phyloP scores from a whole-genome alignment of 2,329 filamentous ascomycete species.

The Clarireedia hainanense region DNA sequence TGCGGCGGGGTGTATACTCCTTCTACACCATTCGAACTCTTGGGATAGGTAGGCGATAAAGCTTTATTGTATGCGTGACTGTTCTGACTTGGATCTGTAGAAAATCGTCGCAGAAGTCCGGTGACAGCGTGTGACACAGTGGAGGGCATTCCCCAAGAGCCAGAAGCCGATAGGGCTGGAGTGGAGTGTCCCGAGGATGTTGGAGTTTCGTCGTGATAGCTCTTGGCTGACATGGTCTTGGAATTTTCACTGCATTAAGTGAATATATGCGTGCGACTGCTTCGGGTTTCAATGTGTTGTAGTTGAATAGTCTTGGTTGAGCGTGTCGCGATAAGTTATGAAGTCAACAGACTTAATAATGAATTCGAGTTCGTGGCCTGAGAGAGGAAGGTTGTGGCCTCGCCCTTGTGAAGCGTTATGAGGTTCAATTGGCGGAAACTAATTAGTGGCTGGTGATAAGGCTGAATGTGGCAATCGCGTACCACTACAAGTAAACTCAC shows the following conservation, averaged over 20 bases:
- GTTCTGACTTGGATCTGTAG: constrained; percentile 35
- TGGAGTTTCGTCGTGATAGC: constrained; percentile 12
- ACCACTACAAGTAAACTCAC: too few relatives aligned
- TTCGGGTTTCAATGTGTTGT: neutral
- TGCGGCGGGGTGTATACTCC: constrained; percentile 27
- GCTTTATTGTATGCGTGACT: constrained; percentile 11
- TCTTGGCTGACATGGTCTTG: constrained; percentile 1
- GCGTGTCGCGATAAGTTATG: neutral
- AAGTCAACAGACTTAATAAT: neutral
- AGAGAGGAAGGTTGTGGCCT: neutral
- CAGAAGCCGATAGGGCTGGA: constrained; percentile 36
- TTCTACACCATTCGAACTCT: constrained; percentile 14
- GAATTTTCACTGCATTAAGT: neutral
- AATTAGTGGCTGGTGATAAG: neutral
- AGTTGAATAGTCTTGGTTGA: neutral
- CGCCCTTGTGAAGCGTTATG: neutral
- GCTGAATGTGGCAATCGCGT: neutral
- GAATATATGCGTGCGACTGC: neutral
- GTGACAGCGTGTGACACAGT: constrained; percentile 46
- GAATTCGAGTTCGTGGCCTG: neutral
- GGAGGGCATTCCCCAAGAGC: constrained; percentile 33
- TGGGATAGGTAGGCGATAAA: neutral
- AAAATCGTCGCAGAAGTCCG: constrained; percentile 62
- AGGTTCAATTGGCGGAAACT: neutral
- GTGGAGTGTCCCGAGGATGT: constrained; percentile 19